Conservation (phyloP, 225 moss, liverwort and hornwort species). For the Ulota crispa region DNA sequence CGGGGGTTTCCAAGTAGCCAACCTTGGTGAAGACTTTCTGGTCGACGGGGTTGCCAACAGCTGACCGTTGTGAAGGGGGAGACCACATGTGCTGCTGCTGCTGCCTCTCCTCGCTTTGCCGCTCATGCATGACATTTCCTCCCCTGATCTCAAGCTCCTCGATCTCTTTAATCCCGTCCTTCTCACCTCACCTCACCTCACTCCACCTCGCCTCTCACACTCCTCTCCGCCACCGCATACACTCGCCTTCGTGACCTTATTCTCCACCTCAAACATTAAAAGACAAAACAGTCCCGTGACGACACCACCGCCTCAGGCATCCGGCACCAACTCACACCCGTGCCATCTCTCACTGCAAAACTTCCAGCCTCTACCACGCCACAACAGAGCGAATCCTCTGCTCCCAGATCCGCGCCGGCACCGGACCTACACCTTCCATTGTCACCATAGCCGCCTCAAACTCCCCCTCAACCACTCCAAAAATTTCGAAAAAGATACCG, state of each 20-base stretch:
- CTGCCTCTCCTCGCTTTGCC: slow-evolving; percentile 63
- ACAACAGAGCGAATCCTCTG: slow-evolving; percentile 2
- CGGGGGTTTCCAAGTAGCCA: slow-evolving; percentile 25
- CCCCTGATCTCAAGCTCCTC: slow-evolving; percentile 43
- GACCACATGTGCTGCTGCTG: slow-evolving; percentile 72
- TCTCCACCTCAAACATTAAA: neutral
- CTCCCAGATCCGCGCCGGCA: slow-evolving; percentile 49
- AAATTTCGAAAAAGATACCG: neutral
- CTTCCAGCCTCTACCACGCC: slow-evolving; percentile 10
- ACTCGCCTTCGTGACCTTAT: neutral
- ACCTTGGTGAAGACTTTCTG: slow-evolving; percentile 48
- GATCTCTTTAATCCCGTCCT: slow-evolving; percentile 35
- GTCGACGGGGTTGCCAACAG: slow-evolving; percentile 56
- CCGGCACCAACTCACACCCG: slow-evolving; percentile 18
- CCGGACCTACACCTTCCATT: slow-evolving; percentile 2
- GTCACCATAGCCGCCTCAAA: slow-evolving; percentile 42
- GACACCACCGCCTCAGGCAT: slow-evolving; percentile 21
- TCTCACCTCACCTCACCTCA: neutral
- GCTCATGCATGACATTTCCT: slow-evolving; percentile 61
- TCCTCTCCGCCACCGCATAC: neutral
- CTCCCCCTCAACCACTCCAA: neutral
- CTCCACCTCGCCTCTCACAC: neutral
- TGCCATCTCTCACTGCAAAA: neutral
- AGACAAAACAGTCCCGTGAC: neutral
- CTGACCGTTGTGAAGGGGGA: slow-evolving; percentile 54